These are phyloP conservation scores for Wickerhamomyces kurtzmanii DNA, from an alignment of 805 yeast genomes.

Conservation along the genomic window DNA sequence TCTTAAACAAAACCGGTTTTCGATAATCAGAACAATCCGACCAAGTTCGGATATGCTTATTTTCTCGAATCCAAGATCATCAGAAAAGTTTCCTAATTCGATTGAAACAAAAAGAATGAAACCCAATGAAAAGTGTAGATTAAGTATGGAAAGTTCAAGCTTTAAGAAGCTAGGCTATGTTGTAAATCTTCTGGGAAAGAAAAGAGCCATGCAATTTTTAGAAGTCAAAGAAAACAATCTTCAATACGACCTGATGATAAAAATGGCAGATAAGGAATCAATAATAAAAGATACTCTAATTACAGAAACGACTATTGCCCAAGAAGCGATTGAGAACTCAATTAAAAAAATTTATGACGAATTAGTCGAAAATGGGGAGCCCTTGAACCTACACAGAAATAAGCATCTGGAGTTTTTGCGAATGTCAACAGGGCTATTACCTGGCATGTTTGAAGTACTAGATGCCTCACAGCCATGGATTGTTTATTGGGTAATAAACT, in stretches of 20 bases:
- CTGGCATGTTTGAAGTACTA: slow-evolving; percentile 25
- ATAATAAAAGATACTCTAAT: slow-evolving; percentile 17
- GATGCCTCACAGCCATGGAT: slow-evolving; percentile 96
- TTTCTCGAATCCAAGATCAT: too few species aligned
- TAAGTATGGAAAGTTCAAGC: background rate
- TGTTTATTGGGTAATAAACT: slow-evolving; percentile 72
- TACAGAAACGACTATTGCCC: slow-evolving; percentile 26
- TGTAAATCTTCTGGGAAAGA: slow-evolving; percentile 6
- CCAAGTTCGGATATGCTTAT: too few species aligned
- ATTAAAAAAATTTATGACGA: slow-evolving; percentile 22
- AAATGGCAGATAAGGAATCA: slow-evolving; percentile 7
- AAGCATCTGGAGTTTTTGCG: slow-evolving; percentile 11
- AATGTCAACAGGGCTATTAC: slow-evolving; percentile 12
- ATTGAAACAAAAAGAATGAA: background rate
- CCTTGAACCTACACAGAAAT: slow-evolving; percentile 6
- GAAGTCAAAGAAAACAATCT: slow-evolving; percentile 1
- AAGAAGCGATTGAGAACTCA: slow-evolving; percentile 20
- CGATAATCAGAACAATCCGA: too few species aligned
- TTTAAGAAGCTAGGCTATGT: too few species aligned
- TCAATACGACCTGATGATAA: slow-evolving; percentile 6
- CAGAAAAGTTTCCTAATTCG: slow-evolving; percentile 1
- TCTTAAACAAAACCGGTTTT: too few species aligned
- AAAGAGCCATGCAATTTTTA: slow-evolving; percentile 1
- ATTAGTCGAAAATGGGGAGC: slow-evolving; percentile 8
- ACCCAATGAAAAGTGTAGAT: background rate